Conservation (phyloP, 306 rosid genomes). For the apple (Malus domestica) region ASM211411v1 NC_041799.1:18004001-18004500, state of each 20-base stretch:
- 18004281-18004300: conserved; percentile 94
- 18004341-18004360: conserved; percentile 92
- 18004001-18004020: neutral
- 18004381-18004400: conserved; percentile 88
- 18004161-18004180: neutral
- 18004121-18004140: neutral
- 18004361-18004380: conserved; percentile 91
- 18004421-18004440: neutral
- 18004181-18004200: neutral
- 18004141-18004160: conserved; percentile 1
- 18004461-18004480: neutral
- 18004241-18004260: conserved; percentile 93
- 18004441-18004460: neutral
- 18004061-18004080: neutral
- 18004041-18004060: neutral
- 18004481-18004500: neutral
- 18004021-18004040: neutral
- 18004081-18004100: neutral
- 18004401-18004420: neutral
- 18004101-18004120: neutral
- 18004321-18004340: conserved; percentile 97
- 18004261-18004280: conserved; percentile 89
- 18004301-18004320: conserved; percentile 97
- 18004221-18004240: conserved; percentile 84
- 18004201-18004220: conserved; percentile 70